phyloP scores from a whole-genome alignment of 106 monocot genomes.

The Alisma plantagoaquatica region DNA sequence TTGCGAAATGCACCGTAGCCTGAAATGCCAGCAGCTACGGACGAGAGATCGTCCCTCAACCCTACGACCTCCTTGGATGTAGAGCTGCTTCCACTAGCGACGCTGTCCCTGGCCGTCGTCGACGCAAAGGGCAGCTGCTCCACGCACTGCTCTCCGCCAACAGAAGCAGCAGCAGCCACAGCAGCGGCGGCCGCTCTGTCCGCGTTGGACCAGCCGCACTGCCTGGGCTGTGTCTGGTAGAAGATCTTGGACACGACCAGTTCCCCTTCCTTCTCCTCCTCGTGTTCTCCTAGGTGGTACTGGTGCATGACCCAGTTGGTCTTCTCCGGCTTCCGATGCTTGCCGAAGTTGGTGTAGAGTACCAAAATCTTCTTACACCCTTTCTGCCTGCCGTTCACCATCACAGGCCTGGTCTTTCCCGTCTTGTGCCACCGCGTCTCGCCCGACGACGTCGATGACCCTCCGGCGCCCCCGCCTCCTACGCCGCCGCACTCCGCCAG shows the following conservation, averaged over 20 bases:
- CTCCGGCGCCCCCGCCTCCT: no score
- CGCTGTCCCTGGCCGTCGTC: no score
- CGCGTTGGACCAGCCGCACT: no score
- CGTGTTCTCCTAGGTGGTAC: constrained; percentile 73
- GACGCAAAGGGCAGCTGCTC: no score
- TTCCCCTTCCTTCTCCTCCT: constrained; percentile 93
- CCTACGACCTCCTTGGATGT: no score
- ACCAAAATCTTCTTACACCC: constrained; percentile 17
- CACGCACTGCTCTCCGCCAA: no score
- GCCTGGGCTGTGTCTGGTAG: constrained; percentile 96
- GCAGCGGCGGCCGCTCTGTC: constrained; percentile 34
- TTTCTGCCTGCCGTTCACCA: constrained; percentile 10
- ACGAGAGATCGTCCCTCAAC: no score
- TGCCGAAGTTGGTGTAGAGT: constrained; percentile 18
- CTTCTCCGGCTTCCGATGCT: constrained; percentile 10
- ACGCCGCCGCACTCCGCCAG: constrained; percentile 6
- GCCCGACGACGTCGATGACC: no score
- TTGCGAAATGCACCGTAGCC: constrained; percentile 14
- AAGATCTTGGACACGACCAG: constrained; percentile 95
- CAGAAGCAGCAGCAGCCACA: constrained; percentile 28
- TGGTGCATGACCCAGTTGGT: constrained; percentile 53
- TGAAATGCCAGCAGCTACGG: constrained; percentile 21
- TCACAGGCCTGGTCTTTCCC: constrained; percentile 20
- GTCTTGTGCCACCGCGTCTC: constrained; percentile 98
- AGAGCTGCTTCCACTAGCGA: no score